Conservation (phyloP, 1,284 basidiomycete species). For the Irpex sp. region DNA sequence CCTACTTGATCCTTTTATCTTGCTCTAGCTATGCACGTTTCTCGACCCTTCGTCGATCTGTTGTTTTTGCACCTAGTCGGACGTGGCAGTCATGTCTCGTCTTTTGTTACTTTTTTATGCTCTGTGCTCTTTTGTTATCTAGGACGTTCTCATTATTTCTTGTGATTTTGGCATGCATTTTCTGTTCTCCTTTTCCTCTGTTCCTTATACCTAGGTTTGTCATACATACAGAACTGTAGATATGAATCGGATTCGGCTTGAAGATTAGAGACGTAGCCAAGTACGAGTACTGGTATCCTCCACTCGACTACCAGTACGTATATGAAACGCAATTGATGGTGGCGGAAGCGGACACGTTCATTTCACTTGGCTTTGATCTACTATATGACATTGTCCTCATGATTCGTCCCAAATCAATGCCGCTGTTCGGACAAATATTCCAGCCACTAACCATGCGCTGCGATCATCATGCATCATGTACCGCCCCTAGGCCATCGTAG, state of each 20-base stretch:
- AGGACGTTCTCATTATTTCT: neutral
- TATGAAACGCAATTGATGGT: too few species aligned
- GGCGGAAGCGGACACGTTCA: too few species aligned
- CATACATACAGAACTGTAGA: conserved; percentile 4
- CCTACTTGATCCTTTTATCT: neutral
- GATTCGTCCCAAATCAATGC: too few species aligned
- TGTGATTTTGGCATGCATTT: conserved; percentile 3
- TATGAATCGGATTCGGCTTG: neutral
- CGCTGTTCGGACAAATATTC: too few species aligned
- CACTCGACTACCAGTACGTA: too few species aligned
- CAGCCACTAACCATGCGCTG: too few species aligned
- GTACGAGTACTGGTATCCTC: too few species aligned
- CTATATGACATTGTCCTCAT: too few species aligned
- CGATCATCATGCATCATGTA: too few species aligned
- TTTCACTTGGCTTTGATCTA: too few species aligned
- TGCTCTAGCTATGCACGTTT: conserved; percentile 7
- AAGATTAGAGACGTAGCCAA: neutral
- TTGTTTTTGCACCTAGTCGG: conserved; percentile 1
- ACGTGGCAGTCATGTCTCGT: neutral
- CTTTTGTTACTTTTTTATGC: neutral
- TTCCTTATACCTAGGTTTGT: conserved; percentile 1
- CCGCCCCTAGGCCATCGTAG: too few species aligned
- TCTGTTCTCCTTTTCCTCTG: neutral
- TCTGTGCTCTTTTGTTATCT: conserved; percentile 6
- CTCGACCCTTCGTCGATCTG: neutral